Percentiles rank a stretch among this genome's conserved stretches.
These are phyloP conservation scores for Thalassiosira hispida DNA, from an alignment of 352 stramenopile species.

Conservation along the genomic window DNA sequence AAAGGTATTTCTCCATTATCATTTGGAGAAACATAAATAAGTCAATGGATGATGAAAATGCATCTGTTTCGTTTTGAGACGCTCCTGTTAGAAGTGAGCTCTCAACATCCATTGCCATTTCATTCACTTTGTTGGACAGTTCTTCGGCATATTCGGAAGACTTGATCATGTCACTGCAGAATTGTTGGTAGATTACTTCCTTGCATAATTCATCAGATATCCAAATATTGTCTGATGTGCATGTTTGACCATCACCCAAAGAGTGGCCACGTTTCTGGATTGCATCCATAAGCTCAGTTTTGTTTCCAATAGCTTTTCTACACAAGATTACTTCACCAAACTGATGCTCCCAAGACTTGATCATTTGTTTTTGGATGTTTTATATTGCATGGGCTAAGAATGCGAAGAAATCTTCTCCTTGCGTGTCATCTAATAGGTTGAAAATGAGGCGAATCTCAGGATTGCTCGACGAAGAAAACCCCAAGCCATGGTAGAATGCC, in stretches of 20 bases:
- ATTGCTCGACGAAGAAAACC: background rate
- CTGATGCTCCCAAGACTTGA: constrained; percentile 6
- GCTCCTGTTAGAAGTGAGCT: background rate
- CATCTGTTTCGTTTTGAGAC: background rate
- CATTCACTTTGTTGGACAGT: constrained; percentile 12
- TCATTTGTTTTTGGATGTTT: constrained; percentile 18
- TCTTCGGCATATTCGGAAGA: constrained; percentile 3
- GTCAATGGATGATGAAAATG: constrained; percentile 5
- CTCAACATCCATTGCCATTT: background rate
- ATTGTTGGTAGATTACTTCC: constrained; percentile 9
- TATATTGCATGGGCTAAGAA: constrained; percentile 21
- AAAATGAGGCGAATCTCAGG: constrained; percentile 16
- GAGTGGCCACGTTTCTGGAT: background rate
- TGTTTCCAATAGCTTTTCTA: constrained; percentile 3
- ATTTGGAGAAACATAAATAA: constrained; percentile 34
- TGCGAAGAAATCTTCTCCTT: constrained; percentile 28
- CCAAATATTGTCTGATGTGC: background rate
- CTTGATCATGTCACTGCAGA: constrained; percentile 17
- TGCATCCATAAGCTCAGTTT: constrained; percentile 17
- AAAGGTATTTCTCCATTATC: constrained; percentile 33
- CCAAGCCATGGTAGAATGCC: constrained; percentile 39
- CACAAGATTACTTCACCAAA: constrained; percentile 8
- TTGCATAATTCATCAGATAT: constrained; percentile 2
- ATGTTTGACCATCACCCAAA: constrained; percentile 18
- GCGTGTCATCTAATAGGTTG: constrained; percentile 30